Evolutionary conservation across 192 early-diverging fungal species (phyloP).

Genomic region (Mortierella antarctica): DNA sequence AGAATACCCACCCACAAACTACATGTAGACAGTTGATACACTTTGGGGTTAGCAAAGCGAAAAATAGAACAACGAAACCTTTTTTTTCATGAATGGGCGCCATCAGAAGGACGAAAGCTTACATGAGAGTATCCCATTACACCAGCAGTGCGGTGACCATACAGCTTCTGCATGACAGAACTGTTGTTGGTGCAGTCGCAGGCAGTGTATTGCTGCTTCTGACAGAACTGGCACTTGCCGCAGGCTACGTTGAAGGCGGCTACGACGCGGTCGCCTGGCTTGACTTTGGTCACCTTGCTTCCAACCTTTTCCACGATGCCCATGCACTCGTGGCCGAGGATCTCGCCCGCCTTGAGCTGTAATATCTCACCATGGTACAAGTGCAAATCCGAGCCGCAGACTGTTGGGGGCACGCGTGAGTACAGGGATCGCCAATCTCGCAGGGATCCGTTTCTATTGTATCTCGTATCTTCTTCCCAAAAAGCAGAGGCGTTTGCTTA

Average conservation of each 20-base stretch:
- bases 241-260: constrained; percentile 60
- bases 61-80: neutral
- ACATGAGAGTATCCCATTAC: constrained; percentile 67
- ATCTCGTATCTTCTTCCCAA: no score
- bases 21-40: neutral
- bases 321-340: constrained; percentile 65
- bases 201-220: constrained; percentile 50
- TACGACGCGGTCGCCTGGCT: constrained; percentile 62
- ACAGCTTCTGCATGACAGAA: constrained; percentile 59
- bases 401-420: constrained; percentile 5
- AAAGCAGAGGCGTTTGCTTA: neutral
- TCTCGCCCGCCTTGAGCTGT: constrained; percentile 55
- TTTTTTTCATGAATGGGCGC: neutral
- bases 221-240: constrained; percentile 64
- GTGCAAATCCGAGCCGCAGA: constrained; percentile 67
- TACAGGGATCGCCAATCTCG: no score
- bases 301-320: constrained; percentile 63
- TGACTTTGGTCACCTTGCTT: constrained; percentile 47
- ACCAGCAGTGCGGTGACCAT: constrained; percentile 56
- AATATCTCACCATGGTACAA: constrained; percentile 60
- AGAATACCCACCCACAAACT: constrained; percentile 53
- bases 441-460: no score
- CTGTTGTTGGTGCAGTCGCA: constrained; percentile 68
- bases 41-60: neutral
- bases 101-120: neutral